phyloP scores from a whole-genome alignment of 225 moss, liverwort and hornwort genomes.

The Bryoerythrophyllum caledonicum region DNA sequence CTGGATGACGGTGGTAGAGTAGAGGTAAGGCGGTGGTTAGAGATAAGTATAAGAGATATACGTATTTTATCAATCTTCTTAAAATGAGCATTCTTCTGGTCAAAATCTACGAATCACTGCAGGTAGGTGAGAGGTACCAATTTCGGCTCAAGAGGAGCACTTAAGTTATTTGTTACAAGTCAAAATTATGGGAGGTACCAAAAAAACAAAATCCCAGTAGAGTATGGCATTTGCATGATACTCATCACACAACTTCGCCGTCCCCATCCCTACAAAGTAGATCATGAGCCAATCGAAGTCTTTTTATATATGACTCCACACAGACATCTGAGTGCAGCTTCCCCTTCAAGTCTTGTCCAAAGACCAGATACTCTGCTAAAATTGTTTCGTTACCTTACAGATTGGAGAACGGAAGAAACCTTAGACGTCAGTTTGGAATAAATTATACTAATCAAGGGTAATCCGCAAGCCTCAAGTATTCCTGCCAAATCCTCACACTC shows the following conservation, averaged over 20 bases:
- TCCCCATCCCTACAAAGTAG: neutral
- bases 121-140: too few relatives aligned
- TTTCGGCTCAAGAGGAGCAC: too few relatives aligned
- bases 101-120: too few relatives aligned
- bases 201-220: neutral
- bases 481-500: neutral
- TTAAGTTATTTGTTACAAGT: too few relatives aligned
- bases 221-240: neutral
- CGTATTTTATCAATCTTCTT: too few relatives aligned
- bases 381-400: too few relatives aligned
- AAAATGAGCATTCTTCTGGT: too few relatives aligned
- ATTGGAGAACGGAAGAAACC: conserved; percentile 4
- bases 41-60: too few relatives aligned
- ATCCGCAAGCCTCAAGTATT: conserved; percentile 4
- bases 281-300: neutral
- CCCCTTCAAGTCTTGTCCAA: neutral
- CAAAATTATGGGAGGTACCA: too few relatives aligned
- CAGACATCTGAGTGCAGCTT: neutral
- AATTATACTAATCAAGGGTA: neutral
- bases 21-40: too few relatives aligned
- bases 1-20: too few relatives aligned
- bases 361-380: neutral
- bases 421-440: neutral
- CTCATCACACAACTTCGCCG: neutral
- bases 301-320: neutral